These are phyloP conservation scores for Agrocybe pediades DNA, from an alignment of 768 basidiomycete species.

Conservation along the genomic window DNA sequence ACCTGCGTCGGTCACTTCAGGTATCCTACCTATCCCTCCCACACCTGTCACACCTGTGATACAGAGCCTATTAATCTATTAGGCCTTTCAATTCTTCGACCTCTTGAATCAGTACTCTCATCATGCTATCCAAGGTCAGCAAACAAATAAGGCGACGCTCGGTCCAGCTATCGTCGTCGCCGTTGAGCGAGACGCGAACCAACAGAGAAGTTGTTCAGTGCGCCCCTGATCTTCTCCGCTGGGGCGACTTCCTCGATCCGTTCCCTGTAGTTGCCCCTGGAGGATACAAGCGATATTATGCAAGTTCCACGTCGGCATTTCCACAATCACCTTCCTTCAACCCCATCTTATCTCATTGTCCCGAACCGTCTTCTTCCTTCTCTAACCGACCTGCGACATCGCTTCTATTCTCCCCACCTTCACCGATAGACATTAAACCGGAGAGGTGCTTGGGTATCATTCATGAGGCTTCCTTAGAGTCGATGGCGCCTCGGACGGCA, in stretches of 20 bases:
- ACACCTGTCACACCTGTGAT: slow-evolving; percentile 20
- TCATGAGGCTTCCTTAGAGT: slow-evolving; percentile 26
- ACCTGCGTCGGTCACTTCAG: background rate
- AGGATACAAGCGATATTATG: slow-evolving; percentile 44
- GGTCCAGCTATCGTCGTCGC: background rate
- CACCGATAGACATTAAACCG: slow-evolving; percentile 1
- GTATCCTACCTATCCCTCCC: slow-evolving; percentile 14
- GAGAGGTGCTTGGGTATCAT: slow-evolving; percentile 22
- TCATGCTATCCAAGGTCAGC: slow-evolving; percentile 30
- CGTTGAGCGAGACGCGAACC: slow-evolving; percentile 2
- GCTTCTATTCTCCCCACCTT: slow-evolving; percentile 18
- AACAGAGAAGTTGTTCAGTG: slow-evolving; percentile 14
- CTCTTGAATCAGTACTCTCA: slow-evolving; percentile 14
- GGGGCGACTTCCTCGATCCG: slow-evolving; percentile 36
- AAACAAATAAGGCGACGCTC: slow-evolving; percentile 21
- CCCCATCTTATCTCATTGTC: slow-evolving; percentile 20
- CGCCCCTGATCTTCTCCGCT: slow-evolving; percentile 38
- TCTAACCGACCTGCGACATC: slow-evolving; percentile 16
- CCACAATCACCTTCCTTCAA: slow-evolving; percentile 17
- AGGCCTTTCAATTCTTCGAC: slow-evolving; percentile 3
- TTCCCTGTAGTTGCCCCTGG: slow-evolving; percentile 42
- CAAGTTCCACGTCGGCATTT: slow-evolving; percentile 11
- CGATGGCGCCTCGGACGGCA: slow-evolving; percentile 14
- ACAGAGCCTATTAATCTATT: slow-evolving; percentile 4
- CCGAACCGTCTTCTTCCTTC: slow-evolving; percentile 19